Conservation (phyloP, 2,329 filamentous ascomycete genomes). For the Apiospora pterosperma region DNA sequence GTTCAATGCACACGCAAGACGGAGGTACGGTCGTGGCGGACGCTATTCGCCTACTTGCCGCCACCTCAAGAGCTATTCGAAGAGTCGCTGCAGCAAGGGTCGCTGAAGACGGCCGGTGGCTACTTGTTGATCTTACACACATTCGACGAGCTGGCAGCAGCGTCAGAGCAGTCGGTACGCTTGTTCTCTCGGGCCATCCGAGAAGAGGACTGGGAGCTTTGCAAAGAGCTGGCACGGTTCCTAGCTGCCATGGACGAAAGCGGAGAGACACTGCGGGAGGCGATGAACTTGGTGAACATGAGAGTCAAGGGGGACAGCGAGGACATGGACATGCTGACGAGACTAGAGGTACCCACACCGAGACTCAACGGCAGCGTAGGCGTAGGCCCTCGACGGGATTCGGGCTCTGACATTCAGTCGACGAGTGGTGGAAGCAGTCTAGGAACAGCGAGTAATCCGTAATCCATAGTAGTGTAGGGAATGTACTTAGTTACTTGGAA, state of each 20-base stretch:
- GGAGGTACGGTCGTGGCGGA: constrained; percentile 91
- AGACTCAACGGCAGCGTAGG: constrained; percentile 10
- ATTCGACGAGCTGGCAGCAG: constrained; percentile 64
- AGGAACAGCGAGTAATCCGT: constrained; percentile 26
- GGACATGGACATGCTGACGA: constrained; percentile 24
- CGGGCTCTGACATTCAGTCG: constrained; percentile 28
- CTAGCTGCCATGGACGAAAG: constrained; percentile 87
- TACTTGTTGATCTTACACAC: constrained; percentile 95
- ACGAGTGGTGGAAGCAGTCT: constrained; percentile 26
- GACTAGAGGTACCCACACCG: constrained; percentile 28
- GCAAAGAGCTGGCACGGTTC: constrained; percentile 93
- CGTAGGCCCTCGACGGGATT: constrained; percentile 21
- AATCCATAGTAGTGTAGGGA: not conserved
- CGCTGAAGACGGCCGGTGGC: constrained; percentile 90
- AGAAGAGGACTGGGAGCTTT: constrained; percentile 91
- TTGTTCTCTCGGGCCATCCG: constrained; percentile 77
- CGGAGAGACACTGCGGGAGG: constrained; percentile 73
- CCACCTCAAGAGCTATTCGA: constrained; percentile 91
- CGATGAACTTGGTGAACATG: constrained; percentile 60
- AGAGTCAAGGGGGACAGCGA: constrained; percentile 29
- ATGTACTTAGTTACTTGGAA: not conserved
- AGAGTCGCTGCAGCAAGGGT: constrained; percentile 79
- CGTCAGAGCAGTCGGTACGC: constrained; percentile 74
- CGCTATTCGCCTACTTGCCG: constrained; percentile 86
- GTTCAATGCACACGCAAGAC: constrained; percentile 97